These are phyloP conservation scores for Xylariaceae sp. DNA, from an alignment of 2,329 filamentous ascomycete genomes.

Conservation along the genomic window DNA sequence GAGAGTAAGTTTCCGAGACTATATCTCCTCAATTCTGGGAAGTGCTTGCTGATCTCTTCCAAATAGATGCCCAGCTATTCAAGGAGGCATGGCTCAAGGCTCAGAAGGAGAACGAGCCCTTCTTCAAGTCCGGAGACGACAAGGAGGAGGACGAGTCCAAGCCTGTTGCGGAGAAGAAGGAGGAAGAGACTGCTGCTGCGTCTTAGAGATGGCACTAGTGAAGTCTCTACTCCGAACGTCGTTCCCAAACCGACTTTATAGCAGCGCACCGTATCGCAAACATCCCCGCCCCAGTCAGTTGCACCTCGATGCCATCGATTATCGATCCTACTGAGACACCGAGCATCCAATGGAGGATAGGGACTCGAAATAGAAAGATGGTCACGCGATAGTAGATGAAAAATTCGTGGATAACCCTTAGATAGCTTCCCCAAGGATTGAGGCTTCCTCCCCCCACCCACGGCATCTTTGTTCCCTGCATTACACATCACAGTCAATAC, in stretches of 20 bases:
- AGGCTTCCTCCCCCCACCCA: constrained; percentile 25
- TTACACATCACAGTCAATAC: constrained; percentile 28
- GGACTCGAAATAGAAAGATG: too few relatives aligned
- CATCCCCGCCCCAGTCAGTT: background rate
- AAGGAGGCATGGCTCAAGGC: constrained; percentile 97
- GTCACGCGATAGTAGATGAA: constrained; percentile 23
- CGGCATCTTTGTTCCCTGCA: constrained; percentile 25
- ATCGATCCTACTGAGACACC: constrained; percentile 7
- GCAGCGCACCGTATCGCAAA: background rate
- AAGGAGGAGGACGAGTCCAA: constrained; percentile 30
- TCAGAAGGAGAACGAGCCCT: constrained; percentile 88
- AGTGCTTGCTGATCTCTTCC: constrained; percentile 28
- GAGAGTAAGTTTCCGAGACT: constrained; percentile 71
- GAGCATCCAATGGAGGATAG: constrained; percentile 13
- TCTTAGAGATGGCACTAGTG: background rate
- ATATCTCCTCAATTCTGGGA: too few relatives aligned
- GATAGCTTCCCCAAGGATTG: constrained; percentile 19
- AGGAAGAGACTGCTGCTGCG: constrained; percentile 18
- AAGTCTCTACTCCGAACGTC: too few relatives aligned
- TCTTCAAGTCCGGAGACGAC: constrained; percentile 55
- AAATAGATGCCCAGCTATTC: constrained; percentile 89
- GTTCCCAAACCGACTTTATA: background rate
- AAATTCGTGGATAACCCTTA: constrained; percentile 16
- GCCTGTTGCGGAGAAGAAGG: constrained; percentile 22
- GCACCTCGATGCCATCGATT: constrained; percentile 1